Base-by-base conservation (phyloP, 1,284 basidiomycete genomes). In the Microbotryum intermedium region DNA sequence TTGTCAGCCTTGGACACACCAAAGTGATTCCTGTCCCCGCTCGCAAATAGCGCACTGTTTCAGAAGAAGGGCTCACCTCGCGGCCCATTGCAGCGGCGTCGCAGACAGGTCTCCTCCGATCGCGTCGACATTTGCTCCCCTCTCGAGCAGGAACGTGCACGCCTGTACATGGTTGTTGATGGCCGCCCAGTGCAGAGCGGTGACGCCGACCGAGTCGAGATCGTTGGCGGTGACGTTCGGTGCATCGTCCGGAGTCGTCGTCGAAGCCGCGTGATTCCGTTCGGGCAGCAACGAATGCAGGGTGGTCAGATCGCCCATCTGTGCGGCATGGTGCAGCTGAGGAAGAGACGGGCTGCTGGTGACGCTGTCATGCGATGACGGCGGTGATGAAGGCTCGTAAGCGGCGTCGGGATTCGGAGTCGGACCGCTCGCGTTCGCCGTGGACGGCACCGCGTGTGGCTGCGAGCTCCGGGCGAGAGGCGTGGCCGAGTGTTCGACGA, bases 31-130 rank as follows among this genome's bases (percentile, higher is more conserved):
- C 21, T 13, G 4, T 25, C 1, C n/a, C 23, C 46, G 20, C 2
- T 47, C 2, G n/a, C 46, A 18, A n/a, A n/a, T n/a, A n/a, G n/a
- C n/a, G n/a, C n/a, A n/a, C n/a, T n/a, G n/a, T n/a, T n/a, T n/a
- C 8, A 20, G 8, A 23, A 50, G 16, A 25, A 6, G n/a, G 29
- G 39, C 16, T 58, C 55, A 79, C 72, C 81, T 82, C 2, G 94
- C 91, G 0, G 94, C 93, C 95, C 95, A 99, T 75, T 97, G 94
- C 77, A 98, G 80, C 1, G 95, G 92, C 1, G 92, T 95, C 1
- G 93, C 94, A n/a, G 86, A 80, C 34, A 99, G 82, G 72, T 97
- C 94, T 6, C 95, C 95, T 21, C 95, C 95, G 10, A 89, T 78
- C 6, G 90, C 88, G 70, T 99, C 93, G 18, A 97, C 86, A 55